These are phyloP conservation scores for Hondaea fermentalgiana DNA, from an alignment of 108 stramenopile genomes.

Conservation along the genomic window DNA sequence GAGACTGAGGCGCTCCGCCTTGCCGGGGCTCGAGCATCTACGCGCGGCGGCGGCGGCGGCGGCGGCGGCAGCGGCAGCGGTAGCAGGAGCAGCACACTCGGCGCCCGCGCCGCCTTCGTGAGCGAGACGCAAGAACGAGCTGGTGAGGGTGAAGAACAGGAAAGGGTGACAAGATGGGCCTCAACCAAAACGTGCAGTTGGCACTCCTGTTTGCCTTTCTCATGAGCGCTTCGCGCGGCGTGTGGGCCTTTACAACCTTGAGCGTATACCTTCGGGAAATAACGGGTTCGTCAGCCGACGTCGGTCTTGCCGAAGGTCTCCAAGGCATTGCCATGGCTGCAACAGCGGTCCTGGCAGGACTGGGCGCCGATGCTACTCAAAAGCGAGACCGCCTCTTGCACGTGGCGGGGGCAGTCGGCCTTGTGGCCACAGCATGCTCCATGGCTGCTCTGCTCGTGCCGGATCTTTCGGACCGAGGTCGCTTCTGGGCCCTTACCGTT, in stretches of 20 bases:
- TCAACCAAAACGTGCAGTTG: conserved; percentile 4
- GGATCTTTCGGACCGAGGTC: not conserved
- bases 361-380: not conserved
- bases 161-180: not conserved
- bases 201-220: not conserved
- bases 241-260: not conserved
- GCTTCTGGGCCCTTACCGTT: not conserved
- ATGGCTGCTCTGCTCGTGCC: not conserved
- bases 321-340: not conserved
- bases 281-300: not conserved
- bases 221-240: not conserved
- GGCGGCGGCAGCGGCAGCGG: no score
- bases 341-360: not conserved
- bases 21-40: no score
- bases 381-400: not conserved
- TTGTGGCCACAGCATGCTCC: not conserved
- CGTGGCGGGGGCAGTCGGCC: not conserved
- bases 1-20: no score
- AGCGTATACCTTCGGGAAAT: not conserved
- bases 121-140: no score
- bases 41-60: no score
- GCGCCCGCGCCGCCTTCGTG: no score
- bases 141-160: not conserved
- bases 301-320: conserved; percentile 12
- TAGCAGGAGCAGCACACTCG: no score